Evolutionary conservation across 345 rosid genomes (phyloP).

Genomic region (Dipteronia dyeriana): DNA sequence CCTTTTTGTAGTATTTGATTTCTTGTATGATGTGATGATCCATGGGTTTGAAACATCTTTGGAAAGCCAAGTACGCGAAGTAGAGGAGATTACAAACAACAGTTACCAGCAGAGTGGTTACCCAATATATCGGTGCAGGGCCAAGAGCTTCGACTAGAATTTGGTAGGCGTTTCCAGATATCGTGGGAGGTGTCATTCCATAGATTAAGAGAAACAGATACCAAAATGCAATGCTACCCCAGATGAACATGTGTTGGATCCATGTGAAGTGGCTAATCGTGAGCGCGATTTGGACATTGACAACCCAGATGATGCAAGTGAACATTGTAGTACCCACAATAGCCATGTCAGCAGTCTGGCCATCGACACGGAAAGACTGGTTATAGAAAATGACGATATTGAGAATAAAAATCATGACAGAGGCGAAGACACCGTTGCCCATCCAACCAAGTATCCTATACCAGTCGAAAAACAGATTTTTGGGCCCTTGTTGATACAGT

Average conservation of each 20-base stretch:
- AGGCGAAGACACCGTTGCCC: conserved; percentile 79
- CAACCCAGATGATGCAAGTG: conserved; percentile 92
- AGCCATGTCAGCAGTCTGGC: conserved; percentile 91
- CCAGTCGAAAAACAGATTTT: conserved; percentile 92
- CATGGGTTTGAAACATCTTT: conserved; percentile 76
- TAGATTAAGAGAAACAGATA: conserved; percentile 69
- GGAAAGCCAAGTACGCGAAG: conserved; percentile 63
- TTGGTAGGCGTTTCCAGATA: conserved; percentile 63
- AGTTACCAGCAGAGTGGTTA: conserved; percentile 65
- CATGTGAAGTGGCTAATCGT: conserved; percentile 95
- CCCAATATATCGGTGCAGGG: conserved; percentile 82
- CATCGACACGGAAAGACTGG: conserved; percentile 69
- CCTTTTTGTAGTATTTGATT: conserved; percentile 81
- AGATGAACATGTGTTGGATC: conserved; percentile 86
- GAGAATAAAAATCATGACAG: conserved; percentile 74
- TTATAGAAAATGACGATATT: conserved; percentile 60
- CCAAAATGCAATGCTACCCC: conserved; percentile 93
- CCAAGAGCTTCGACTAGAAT: conserved; percentile 79
- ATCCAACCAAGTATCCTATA: conserved; percentile 88
- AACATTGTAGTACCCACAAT: conserved; percentile 89
- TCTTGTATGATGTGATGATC: conserved; percentile 98
- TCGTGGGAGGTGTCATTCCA: conserved; percentile 58
- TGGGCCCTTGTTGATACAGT: conserved; percentile 91
- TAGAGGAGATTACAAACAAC: conserved; percentile 66
- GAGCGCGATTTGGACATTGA: conserved; percentile 87